These are phyloP conservation scores for Phlebopus sp. DNA, from an alignment of 1,284 basidiomycete genomes.

Conservation along the genomic window DNA sequence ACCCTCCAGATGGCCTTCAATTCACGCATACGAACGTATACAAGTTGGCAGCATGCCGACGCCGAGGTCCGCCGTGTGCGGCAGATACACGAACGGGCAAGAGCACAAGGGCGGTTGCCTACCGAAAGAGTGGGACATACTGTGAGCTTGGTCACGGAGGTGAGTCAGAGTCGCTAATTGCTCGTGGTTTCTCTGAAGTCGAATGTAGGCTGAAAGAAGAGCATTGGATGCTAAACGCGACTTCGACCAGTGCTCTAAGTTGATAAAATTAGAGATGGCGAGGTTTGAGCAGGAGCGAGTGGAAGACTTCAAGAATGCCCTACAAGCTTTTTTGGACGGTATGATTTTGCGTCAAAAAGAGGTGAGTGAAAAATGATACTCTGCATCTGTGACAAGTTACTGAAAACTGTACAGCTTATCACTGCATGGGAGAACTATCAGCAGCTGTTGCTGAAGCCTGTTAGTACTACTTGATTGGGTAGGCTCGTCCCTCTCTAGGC, in stretches of 20 bases:
- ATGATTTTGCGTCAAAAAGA: conserved; percentile 83
- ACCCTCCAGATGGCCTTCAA: conserved; percentile 72
- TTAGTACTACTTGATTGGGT: conserved; percentile 5
- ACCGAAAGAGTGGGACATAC: conserved; percentile 66
- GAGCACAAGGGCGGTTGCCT: conserved; percentile 67
- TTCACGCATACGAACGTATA: conserved; percentile 81
- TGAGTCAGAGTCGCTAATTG: conserved; percentile 25
- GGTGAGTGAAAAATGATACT: conserved; percentile 42
- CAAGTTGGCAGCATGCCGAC: conserved; percentile 78
- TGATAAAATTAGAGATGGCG: conserved; percentile 90
- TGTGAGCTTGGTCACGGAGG: conserved; percentile 79
- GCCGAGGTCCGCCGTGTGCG: conserved; percentile 72
- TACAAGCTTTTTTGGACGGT: conserved; percentile 78
- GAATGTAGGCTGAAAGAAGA: conserved; percentile 68
- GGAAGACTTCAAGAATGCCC: conserved; percentile 78
- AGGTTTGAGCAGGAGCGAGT: conserved; percentile 93
- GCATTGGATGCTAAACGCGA: conserved; percentile 80
- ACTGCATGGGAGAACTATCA: conserved; percentile 74
- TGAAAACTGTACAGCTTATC: conserved; percentile 49
- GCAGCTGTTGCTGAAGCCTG: conserved; percentile 55
- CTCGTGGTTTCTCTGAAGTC: not conserved
- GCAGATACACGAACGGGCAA: conserved; percentile 76
- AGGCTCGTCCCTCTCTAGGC: too few relatives aligned
- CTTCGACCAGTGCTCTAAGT: conserved; percentile 83
- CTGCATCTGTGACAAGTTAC: not conserved